Evolutionary conservation across 768 basidiomycete species (phyloP).

Genomic region (Rhodotorula graminis): DNA sequence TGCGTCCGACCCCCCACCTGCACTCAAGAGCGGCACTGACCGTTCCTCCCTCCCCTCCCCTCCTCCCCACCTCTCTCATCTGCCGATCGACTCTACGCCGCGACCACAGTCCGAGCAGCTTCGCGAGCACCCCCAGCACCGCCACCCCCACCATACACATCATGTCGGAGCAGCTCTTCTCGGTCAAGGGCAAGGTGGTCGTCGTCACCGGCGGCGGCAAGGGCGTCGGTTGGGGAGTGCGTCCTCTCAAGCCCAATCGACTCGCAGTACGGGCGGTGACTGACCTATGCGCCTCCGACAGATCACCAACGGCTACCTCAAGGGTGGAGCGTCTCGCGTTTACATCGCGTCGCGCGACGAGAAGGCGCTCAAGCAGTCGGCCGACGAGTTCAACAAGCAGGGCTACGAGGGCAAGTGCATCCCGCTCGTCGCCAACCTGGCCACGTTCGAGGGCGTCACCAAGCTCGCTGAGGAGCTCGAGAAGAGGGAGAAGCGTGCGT

Average conservation of each 20-base stretch:
- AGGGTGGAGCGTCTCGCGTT: slow-evolving; percentile 58
- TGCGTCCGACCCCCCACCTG: no score
- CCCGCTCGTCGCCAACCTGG: slow-evolving; percentile 57
- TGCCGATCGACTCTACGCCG: background rate
- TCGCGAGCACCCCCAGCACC: background rate
- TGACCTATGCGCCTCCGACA: slow-evolving; percentile 42
- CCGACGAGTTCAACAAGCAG: slow-evolving; percentile 54
- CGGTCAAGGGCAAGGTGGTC: slow-evolving; percentile 49
- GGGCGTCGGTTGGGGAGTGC: slow-evolving; percentile 58
- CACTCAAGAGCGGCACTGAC: no score
- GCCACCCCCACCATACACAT: background rate
- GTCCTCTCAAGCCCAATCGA: no score
- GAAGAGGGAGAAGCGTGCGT: slow-evolving; percentile 53
- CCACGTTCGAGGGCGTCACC: slow-evolving; percentile 56
- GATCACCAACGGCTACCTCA: slow-evolving; percentile 63
- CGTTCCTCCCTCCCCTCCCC: background rate
- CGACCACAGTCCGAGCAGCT: background rate
- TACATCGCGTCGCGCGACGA: slow-evolving; percentile 62
- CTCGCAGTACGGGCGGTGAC: no score
- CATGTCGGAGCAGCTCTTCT: slow-evolving; percentile 38
- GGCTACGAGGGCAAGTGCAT: slow-evolving; percentile 56
- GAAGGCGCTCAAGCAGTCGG: slow-evolving; percentile 56
- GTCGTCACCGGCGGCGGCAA: slow-evolving; percentile 64
- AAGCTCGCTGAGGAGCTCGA: slow-evolving; percentile 55
- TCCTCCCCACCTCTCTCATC: background rate